phyloP scores from a whole-genome alignment of 805 yeast species.

The Nakazawaea siamensis region DNA sequence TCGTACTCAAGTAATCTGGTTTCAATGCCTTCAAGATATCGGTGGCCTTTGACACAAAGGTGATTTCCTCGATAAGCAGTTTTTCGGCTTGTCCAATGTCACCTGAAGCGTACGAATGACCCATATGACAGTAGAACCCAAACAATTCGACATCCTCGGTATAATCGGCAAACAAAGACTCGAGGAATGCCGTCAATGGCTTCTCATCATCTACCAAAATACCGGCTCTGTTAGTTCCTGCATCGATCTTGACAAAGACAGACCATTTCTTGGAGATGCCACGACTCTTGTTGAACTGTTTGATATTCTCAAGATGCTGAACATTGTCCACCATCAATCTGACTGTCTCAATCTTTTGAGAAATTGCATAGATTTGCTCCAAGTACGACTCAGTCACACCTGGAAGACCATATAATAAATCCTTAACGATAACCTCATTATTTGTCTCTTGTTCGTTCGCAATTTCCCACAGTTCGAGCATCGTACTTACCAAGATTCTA shows the following conservation, averaged over 20 bases:
- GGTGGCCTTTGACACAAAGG: conserved; percentile 48
- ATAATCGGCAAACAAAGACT: conserved; percentile 18
- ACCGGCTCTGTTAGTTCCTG: conserved; percentile 73
- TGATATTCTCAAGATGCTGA: conserved; percentile 45
- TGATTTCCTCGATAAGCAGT: conserved; percentile 47
- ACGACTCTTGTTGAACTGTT: conserved; percentile 21
- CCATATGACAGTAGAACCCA: conserved; percentile 78
- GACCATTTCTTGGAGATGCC: conserved; percentile 39
- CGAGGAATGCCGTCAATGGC: conserved; percentile 28
- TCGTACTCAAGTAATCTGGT: conserved; percentile 15
- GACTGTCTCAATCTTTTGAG: conserved; percentile 32
- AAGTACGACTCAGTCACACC: conserved; percentile 40
- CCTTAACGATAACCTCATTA: conserved; percentile 25
- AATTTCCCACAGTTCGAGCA: conserved; percentile 52
- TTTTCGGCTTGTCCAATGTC: conserved; percentile 36
- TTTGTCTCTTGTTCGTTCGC: conserved; percentile 20
- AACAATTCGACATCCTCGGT: conserved; percentile 32
- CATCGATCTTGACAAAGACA: conserved; percentile 57
- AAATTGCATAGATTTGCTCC: conserved; percentile 36
- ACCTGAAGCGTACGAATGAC: conserved; percentile 56
- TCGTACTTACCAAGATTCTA: conserved; percentile 59
- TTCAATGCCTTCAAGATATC: conserved; percentile 26
- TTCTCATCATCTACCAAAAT: conserved; percentile 20
- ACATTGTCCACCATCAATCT: conserved; percentile 54
- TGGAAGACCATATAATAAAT: conserved; percentile 53